These are phyloP conservation scores for Esteya vermicola DNA, from an alignment of 2,329 filamentous ascomycete species.

Conservation along the genomic window DNA sequence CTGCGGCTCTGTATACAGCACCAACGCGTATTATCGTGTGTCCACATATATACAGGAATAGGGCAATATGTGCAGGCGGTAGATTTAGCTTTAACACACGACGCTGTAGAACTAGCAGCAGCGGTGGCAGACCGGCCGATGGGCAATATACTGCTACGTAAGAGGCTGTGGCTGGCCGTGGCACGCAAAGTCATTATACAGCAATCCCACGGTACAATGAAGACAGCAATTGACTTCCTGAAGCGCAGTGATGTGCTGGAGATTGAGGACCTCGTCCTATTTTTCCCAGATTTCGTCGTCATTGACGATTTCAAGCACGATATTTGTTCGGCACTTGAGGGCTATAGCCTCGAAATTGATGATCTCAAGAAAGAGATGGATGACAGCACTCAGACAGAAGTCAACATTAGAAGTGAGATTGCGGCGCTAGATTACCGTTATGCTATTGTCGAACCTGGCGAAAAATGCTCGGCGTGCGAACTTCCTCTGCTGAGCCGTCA, in stretches of 20 bases:
- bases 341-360: slow-evolving; percentile 87
- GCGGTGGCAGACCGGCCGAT: slow-evolving; percentile 78
- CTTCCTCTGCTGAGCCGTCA: slow-evolving; percentile 77
- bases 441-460: slow-evolving; percentile 90
- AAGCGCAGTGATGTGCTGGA: slow-evolving; percentile 80
- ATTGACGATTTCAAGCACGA: slow-evolving; percentile 99
- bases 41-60: slow-evolving; percentile 97
- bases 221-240: slow-evolving; percentile 83
- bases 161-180: slow-evolving; percentile 90
- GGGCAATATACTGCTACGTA: slow-evolving; percentile 59
- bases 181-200: slow-evolving; percentile 82
- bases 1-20: slow-evolving; percentile 91
- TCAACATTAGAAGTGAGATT: slow-evolving; percentile 84
- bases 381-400: slow-evolving; percentile 73
- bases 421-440: slow-evolving; percentile 75
- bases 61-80: slow-evolving; percentile 87
- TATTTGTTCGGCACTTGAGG: slow-evolving; percentile 84
- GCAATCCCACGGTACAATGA: slow-evolving; percentile 72
- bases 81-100: slow-evolving; percentile 77
- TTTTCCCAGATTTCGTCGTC: slow-evolving; percentile 96
- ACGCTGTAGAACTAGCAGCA: slow-evolving; percentile 78
- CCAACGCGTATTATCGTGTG: slow-evolving; percentile 81
- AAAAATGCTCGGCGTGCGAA: slow-evolving; percentile 81
- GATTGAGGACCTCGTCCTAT: slow-evolving; percentile 94
- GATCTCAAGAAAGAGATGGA: slow-evolving; percentile 88